Evolutionary conservation across 2,329 filamentous ascomycete genomes (phyloP).

Genomic region (Neurospora crassa): DNA sequence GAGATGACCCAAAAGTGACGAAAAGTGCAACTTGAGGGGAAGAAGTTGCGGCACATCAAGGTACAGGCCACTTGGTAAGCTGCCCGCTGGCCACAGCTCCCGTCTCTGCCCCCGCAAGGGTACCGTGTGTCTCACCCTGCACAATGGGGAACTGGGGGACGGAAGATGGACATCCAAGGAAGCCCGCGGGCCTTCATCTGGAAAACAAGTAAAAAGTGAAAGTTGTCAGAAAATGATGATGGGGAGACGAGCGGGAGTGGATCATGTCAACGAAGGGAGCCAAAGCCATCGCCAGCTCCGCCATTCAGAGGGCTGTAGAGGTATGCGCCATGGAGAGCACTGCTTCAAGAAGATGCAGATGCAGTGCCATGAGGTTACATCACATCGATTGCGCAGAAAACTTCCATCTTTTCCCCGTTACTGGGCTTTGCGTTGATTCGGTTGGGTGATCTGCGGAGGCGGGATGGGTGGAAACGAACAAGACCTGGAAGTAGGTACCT

Average conservation of each 20-base stretch:
- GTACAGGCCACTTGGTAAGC: neutral
- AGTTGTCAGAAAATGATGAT: neutral
- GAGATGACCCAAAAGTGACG: neutral
- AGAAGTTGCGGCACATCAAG: neutral
- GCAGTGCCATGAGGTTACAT: neutral
- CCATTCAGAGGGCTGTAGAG: neutral
- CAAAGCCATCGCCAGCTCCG: neutral
- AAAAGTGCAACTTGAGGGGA: neutral
- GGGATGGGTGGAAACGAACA: neutral
- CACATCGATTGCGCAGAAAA: neutral
- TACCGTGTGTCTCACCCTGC: neutral
- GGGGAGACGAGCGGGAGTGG: neutral
- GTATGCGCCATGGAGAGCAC: neutral
- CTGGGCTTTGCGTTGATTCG: neutral
- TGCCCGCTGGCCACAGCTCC: neutral
- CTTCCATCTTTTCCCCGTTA: neutral
- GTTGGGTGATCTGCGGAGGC: neutral
- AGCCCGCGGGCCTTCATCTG: neutral
- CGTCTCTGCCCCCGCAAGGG: neutral
- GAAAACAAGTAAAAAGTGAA: neutral
- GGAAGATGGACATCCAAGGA: neutral
- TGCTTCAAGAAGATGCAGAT: neutral
- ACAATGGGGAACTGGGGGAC: neutral
- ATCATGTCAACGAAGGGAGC: neutral
- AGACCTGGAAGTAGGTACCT: neutral